Base-by-base conservation (phyloP, 176 grass and related monocot species). In the Lolium multiflorum region DNA sequence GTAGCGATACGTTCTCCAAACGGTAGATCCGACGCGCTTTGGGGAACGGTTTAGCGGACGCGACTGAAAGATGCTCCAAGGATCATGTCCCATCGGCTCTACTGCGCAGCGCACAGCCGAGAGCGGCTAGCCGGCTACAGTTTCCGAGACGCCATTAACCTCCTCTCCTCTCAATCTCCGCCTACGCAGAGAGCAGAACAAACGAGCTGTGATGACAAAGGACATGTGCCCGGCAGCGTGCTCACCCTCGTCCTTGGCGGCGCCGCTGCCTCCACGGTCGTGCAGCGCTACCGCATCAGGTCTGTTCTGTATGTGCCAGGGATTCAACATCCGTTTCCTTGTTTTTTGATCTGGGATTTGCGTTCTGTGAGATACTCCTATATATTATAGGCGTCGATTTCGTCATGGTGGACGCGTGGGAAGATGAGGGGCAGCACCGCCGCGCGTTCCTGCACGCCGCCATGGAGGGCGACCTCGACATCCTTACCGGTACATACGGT, bases 401-500 rank as follows among this genome's bases (percentile, higher is more conserved):
- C 41, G 24, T 12, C 56, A 21, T 13, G 26, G 77, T 13, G 47
- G 79, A 52, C 17, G 26, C 10, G 63, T 4, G 2, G 60, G 78
- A 51, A 20, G 65, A 57, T 6, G 65, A 18, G 37, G 26, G 62
- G 50, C 37, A 59, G 81, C 31, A 20, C 65, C 13, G 35, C 43
- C 48, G 4, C 50, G 35, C 0, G 51, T 50, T 83, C 66, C 81
- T 83, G 12, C 51, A 24, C 20, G 81, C 81, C 50, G 81, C 66
- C 81, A n/a, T 15, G 4, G 13, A 24, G 47, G 80, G 80, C 65
- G 49, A 82, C 31, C 80, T 82, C 65, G 31, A 17, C 20, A 49
- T 43, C 65, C 2, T 82, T 11, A 28, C 46, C 60, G 12, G 61
- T 83, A 60, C 35, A 22, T 73, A 4, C 9, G 4, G 7, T 5